Evolutionary conservation across 2,329 filamentous ascomycete genomes (phyloP), one percentile per base, ranked within the genome.

Genomic region (Apiospora saccharicola): DNA sequence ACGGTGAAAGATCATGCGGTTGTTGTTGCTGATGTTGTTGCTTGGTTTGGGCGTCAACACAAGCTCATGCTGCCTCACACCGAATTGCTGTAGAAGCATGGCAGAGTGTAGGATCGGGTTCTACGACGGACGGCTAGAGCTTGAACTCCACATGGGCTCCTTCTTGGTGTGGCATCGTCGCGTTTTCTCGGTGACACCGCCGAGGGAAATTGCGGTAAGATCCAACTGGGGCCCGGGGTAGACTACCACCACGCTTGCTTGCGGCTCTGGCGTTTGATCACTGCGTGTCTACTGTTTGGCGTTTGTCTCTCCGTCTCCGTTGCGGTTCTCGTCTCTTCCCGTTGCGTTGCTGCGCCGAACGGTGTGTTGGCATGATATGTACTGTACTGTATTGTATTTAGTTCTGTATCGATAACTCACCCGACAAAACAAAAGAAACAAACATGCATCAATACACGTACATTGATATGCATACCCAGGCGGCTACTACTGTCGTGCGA

Each of bases 201-300:
- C 57, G 57, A 41, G 57, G 53, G 57, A 64, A 64, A 64, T 64
- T 64, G 57, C 57, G 57, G 57, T 64, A 64, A 64, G 57, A 64
- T 64, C 30, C 57, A 64, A 64, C 57, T 64, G 34, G 57, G 22
- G 19, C 30, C 30, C 34, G 57, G 57, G 57, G 57, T 41, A 64
- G 19, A n/a, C 19, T 24, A 64, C 57, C 19, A 41, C 30, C 30
- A 37, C 30, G 53, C 53, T 61, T 61, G 53, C 53, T 61, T 30
- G 53, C 53, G 53, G 53, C 53, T 61, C 53, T 61, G 53, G 22
- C 19, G 19, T 57, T 26, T 57, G 53, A 41, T 61, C 19, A 30
- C 26, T 30, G 26, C 26, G 2, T 30, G 26, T 30, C 26, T 30
- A 30, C 26, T 30, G 26, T 30, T 30, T 30, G 26, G 26, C 26